Conservation (phyloP, 352 stramenopile species). For the Phytophthora idaei region DNA sequence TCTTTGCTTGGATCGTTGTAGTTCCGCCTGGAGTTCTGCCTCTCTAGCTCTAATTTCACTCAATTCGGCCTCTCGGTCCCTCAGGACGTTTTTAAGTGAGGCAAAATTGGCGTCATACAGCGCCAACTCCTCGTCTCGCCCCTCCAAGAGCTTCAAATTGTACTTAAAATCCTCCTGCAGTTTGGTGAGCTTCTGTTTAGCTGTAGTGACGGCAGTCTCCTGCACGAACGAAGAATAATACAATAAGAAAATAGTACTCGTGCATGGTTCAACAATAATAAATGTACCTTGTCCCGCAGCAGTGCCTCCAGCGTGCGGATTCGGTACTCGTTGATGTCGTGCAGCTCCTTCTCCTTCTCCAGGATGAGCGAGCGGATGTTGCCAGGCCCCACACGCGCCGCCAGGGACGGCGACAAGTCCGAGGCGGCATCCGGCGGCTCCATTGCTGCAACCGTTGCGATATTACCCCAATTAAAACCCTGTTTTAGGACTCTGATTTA, state of each 20-base stretch:
- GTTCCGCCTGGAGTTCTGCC: conserved; percentile 56
- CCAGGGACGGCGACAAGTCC: conserved; percentile 20
- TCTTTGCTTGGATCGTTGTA: conserved; percentile 54
- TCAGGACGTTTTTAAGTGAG: conserved; percentile 71
- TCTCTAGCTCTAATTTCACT: conserved; percentile 69
- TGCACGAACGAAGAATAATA: conserved; percentile 10
- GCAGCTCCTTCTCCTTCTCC: conserved; percentile 91
- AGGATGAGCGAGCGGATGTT: conserved; percentile 90
- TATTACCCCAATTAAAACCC: neutral
- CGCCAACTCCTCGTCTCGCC: conserved; percentile 89
- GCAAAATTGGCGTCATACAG: conserved; percentile 89
- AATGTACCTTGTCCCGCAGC: conserved; percentile 72
- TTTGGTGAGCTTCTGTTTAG: conserved; percentile 84
- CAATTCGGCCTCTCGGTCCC: conserved; percentile 73
- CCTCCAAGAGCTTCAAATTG: conserved; percentile 92
- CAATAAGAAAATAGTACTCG: conserved; percentile 7
- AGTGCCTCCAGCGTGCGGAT: conserved; percentile 82
- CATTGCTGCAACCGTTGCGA: conserved; percentile 7
- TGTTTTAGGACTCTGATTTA: neutral
- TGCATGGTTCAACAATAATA: conserved; percentile 3
- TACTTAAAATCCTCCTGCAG: conserved; percentile 94
- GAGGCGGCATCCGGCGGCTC: conserved; percentile 2
- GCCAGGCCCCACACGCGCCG: conserved; percentile 45
- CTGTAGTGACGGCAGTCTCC: conserved; percentile 46
- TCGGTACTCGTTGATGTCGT: conserved; percentile 93